phyloP scores from a whole-genome alignment of 768 basidiomycete genomes.

The Termitomyces sp. region DNA sequence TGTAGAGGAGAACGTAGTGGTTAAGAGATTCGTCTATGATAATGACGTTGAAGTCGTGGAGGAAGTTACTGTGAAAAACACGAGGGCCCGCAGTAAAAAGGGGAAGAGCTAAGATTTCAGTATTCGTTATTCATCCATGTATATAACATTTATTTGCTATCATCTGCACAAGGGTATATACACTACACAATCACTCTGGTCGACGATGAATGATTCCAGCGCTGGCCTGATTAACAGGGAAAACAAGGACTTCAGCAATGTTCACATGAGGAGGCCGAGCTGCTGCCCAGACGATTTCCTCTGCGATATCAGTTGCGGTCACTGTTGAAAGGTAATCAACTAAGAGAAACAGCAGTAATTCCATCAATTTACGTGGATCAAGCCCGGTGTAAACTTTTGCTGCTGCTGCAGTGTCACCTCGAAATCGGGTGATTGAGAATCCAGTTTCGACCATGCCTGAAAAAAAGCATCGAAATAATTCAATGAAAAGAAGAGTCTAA shows the following conservation, averaged over 20 bases:
- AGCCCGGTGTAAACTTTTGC: slow-evolving; percentile 90
- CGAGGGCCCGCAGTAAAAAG: slow-evolving; percentile 54
- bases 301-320: slow-evolving; percentile 83
- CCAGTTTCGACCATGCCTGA: slow-evolving; percentile 85
- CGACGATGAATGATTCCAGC: slow-evolving; percentile 58
- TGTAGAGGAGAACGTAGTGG: slow-evolving; percentile 57
- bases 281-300: slow-evolving; percentile 97
- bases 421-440: slow-evolving; percentile 88
- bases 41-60: slow-evolving; percentile 46
- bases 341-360: not conserved
- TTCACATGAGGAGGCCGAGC: slow-evolving; percentile 90
- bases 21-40: slow-evolving; percentile 81
- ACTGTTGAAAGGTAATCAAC: slow-evolving; percentile 38
- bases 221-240: slow-evolving; percentile 78
- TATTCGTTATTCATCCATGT: slow-evolving; percentile 8
- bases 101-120: slow-evolving; percentile 25
- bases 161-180: slow-evolving; percentile 12
- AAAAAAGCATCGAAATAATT: not conserved
- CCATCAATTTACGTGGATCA: slow-evolving; percentile 63
- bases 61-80: slow-evolving; percentile 39
- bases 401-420: slow-evolving; percentile 77
- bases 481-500: not conserved
- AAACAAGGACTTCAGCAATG: slow-evolving; percentile 73
- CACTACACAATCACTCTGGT: slow-evolving; percentile 22
- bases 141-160: slow-evolving; percentile 13